A percentile compares a stretch with the other conserved stretches of the same genome.
These are phyloP conservation scores for Teratosphaeria zuluensis DNA, from an alignment of 2,329 filamentous ascomycete species.

Conservation along the genomic window DNA sequence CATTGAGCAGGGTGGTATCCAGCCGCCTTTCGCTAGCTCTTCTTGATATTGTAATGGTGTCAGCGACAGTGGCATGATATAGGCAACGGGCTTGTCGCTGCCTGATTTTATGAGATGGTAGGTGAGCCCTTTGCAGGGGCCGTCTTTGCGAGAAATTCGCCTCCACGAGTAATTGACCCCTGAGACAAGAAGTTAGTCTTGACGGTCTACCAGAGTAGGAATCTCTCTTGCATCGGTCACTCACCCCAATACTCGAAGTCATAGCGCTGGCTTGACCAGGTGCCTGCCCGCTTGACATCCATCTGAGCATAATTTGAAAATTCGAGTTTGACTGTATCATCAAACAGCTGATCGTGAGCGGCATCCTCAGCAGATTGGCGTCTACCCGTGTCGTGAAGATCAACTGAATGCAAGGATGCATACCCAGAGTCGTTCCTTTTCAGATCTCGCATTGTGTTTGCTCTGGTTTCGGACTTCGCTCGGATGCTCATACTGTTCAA, in stretches of 20 bases:
- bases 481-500: conserved; percentile 46
- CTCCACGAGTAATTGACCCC: conserved; percentile 73
- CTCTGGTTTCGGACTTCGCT: conserved; percentile 44
- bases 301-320: conserved; percentile 97
- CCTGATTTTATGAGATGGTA: conserved; percentile 71
- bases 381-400: conserved; percentile 30
- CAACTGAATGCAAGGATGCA: conserved; percentile 35
- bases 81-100: conserved; percentile 58
- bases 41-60: conserved; percentile 59
- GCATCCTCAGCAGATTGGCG: conserved; percentile 26
- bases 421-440: conserved; percentile 52
- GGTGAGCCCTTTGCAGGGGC: conserved; percentile 53
- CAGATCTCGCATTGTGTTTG: conserved; percentile 31
- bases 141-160: conserved; percentile 59
- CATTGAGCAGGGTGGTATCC: conserved; percentile 84
- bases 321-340: conserved; percentile 74
- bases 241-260: conserved; percentile 83
- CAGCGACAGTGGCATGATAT: conserved; percentile 73
- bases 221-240: background rate
- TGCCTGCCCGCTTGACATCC: conserved; percentile 62
- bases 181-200: background rate
- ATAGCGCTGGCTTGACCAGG: conserved; percentile 63
- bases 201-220: background rate
- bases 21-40: conserved; percentile 71
- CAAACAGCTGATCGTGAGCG: conserved; percentile 35